Evolutionary conservation across 2,329 filamentous ascomycete genomes (phyloP).

Genomic region (Monilinia vaccinii-corymbosi): DNA sequence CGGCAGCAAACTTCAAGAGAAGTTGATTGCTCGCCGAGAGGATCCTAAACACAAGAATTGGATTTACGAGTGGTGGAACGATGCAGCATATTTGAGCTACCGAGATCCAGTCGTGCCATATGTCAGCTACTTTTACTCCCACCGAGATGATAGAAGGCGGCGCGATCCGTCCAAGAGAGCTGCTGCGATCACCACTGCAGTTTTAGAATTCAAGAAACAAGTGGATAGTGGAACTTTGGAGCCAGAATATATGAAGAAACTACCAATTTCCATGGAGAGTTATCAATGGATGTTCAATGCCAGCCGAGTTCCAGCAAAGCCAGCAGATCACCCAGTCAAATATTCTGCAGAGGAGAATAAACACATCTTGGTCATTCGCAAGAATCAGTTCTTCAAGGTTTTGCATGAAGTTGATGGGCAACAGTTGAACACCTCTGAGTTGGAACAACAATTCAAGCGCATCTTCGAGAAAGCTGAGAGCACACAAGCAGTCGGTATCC

Average conservation of each 20-base stretch:
- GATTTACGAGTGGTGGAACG: slow-evolving; percentile 98
- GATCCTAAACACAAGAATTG: slow-evolving; percentile 83
- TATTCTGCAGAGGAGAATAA: slow-evolving; percentile 67
- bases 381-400: slow-evolving; percentile 97
- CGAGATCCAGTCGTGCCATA: slow-evolving; percentile 95
- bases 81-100: slow-evolving; percentile 84
- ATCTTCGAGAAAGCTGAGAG: slow-evolving; percentile 73
- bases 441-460: slow-evolving; percentile 80
- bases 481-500: slow-evolving; percentile 65
- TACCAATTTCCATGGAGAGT: slow-evolving; percentile 96
- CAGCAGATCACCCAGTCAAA: slow-evolving; percentile 76
- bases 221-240: slow-evolving; percentile 77
- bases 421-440: slow-evolving; percentile 79
- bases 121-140: slow-evolving; percentile 99
- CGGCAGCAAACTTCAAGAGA: slow-evolving; percentile 78
- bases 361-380: slow-evolving; percentile 82
- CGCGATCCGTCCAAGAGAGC: slow-evolving; percentile 87
- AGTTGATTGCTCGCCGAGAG: slow-evolving; percentile 69
- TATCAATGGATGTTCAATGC: slow-evolving; percentile 99
- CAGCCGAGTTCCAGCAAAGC: slow-evolving; percentile 73
- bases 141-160: slow-evolving; percentile 82
- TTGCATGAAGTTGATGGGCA: slow-evolving; percentile 70
- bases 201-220: slow-evolving; percentile 88
- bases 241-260: slow-evolving; percentile 97
- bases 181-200: slow-evolving; percentile 77